Evolutionary conservation across 106 monocot genomes (phyloP).

Genomic region (Dendrobium catenatum): DNA sequence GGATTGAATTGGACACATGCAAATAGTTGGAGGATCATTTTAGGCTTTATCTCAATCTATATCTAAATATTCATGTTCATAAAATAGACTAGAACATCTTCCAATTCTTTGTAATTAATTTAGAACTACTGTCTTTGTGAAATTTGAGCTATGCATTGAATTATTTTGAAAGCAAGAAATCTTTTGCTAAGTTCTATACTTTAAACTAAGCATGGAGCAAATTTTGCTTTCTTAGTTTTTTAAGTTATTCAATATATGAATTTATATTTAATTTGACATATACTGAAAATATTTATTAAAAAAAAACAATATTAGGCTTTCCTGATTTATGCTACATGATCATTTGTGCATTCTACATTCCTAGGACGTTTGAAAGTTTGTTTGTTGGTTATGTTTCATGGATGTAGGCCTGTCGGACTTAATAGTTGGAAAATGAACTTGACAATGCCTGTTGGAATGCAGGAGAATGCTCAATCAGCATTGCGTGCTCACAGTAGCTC

Average conservation of each 20-base stretch:
- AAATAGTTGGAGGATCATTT: too few species aligned
- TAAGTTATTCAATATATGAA: too few species aligned
- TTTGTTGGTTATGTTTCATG: background rate
- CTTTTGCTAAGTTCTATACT: too few species aligned
- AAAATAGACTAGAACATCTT: background rate
- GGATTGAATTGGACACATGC: too few species aligned
- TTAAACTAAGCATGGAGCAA: too few species aligned
- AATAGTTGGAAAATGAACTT: background rate
- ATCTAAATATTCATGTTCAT: background rate
- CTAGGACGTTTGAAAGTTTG: background rate
- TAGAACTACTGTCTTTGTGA: background rate
- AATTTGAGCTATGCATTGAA: background rate
- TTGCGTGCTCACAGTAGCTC: slow-evolving; percentile 94
- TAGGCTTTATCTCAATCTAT: too few species aligned
- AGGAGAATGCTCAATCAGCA: slow-evolving; percentile 92
- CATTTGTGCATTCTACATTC: background rate
- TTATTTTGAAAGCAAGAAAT: background rate
- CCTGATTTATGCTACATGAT: background rate
- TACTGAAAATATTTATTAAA: too few species aligned
- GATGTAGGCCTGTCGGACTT: background rate
- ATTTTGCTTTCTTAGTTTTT: too few species aligned
- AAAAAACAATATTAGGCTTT: background rate
- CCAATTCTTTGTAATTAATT: background rate
- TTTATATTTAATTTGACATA: too few species aligned
- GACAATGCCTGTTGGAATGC: slow-evolving; percentile 10